Conservation (phyloP, 371 early-diverging fungal species). For the Saksenaea oblongispora region DNA sequence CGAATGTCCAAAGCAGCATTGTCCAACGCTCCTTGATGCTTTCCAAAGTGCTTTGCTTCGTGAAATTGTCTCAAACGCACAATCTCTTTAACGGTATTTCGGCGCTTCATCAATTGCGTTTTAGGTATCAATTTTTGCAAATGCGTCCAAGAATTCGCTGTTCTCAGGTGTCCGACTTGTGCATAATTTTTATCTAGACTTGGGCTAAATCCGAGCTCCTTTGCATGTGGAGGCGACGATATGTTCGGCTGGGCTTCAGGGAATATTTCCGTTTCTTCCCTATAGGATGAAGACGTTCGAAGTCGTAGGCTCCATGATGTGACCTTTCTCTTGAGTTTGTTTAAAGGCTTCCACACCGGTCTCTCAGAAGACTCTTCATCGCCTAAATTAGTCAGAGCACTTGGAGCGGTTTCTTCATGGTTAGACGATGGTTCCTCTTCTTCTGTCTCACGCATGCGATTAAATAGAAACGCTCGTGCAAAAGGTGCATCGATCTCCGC, state of each 20-base stretch:
- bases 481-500: not conserved
- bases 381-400: not conserved
- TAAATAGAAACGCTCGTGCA: not conserved
- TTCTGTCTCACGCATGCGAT: not conserved
- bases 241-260: not conserved
- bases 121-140: not conserved
- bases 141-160: not conserved
- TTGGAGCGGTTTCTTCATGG: not conserved
- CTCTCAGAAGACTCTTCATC: not conserved
- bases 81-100: not conserved
- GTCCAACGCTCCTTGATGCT: constrained; percentile 23
- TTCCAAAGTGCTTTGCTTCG: constrained; percentile 28
- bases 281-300: not conserved
- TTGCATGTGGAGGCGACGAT: not conserved
- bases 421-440: not conserved
- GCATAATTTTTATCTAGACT: not conserved
- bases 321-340: not conserved
- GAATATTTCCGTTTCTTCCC: not conserved
- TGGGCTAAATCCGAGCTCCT: not conserved
- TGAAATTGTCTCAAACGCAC: constrained; percentile 13
- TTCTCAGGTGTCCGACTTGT: not conserved
- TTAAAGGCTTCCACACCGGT: not conserved
- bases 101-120: not conserved
- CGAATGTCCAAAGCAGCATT: constrained; percentile 35
- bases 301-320: not conserved